Percentiles rank a stretch among this genome's conserved stretches.
Conservation (phyloP, 164 flowering plant genomes). For the Piper betle region DNA sequence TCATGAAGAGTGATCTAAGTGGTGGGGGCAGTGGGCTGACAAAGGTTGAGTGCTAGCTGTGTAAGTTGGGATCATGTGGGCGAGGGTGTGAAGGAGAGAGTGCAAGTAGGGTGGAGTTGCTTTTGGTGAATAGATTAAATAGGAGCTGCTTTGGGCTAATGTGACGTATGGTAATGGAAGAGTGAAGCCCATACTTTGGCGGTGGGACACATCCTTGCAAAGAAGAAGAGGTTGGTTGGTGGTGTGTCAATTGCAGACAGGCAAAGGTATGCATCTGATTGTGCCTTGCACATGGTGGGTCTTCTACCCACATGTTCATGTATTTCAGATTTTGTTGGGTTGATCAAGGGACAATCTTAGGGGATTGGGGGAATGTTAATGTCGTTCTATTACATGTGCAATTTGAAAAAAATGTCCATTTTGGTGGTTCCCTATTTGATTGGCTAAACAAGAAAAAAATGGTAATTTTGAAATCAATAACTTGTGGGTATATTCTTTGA, state of each 20-base stretch:
- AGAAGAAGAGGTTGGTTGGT: not conserved
- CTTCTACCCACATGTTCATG: not conserved
- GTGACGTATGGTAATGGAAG: not conserved
- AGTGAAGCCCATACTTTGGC: not conserved
- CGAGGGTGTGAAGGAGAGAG: not conserved
- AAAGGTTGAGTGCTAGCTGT: slow-evolving; percentile 14
- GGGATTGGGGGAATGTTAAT: too few relatives aligned
- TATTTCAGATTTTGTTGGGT: too few relatives aligned
- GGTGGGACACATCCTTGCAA: not conserved
- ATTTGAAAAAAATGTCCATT: too few relatives aligned
- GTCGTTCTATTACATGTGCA: too few relatives aligned
- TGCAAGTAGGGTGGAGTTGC: not conserved
- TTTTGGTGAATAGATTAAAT: not conserved
- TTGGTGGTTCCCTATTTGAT: too few relatives aligned
- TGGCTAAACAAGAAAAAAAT: too few relatives aligned
- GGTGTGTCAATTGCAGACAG: not conserved
- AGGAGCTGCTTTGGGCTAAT: not conserved
- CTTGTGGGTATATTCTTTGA: too few relatives aligned
- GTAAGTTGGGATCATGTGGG: slow-evolving; percentile 7
- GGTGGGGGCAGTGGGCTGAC: not conserved
- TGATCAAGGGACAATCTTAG: too few relatives aligned
- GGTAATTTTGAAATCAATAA: too few relatives aligned
- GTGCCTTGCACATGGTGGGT: not conserved
- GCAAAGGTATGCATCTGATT: not conserved
- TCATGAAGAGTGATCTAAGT: not conserved